Evolutionary conservation across 106 monocot genomes (phyloP).

Genomic region (Dioscorea alata): DNA sequence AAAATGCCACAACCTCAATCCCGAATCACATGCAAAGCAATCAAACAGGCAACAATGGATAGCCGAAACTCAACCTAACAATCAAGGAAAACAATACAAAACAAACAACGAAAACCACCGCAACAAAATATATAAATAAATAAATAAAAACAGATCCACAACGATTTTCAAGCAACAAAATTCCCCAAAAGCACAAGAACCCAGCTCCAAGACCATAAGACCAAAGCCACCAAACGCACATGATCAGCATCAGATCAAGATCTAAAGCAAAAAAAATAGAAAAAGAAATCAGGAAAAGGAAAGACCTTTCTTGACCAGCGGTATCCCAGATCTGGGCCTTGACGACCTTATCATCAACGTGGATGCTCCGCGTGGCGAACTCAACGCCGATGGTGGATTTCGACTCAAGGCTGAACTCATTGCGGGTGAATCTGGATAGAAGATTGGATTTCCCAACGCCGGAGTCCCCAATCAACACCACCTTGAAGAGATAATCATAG

Average conservation of each 20-base stretch:
- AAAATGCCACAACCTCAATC: too few relatives aligned
- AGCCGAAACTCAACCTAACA: too few relatives aligned
- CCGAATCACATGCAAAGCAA: too few relatives aligned
- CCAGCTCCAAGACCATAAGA: too few relatives aligned
- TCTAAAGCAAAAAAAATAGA: background rate
- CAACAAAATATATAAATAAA: too few relatives aligned
- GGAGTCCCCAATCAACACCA: conserved; percentile 73
- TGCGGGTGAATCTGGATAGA: conserved; percentile 49
- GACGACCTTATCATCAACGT: conserved; percentile 71
- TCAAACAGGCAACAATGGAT: too few relatives aligned
- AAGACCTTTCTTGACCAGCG: conserved; percentile 78
- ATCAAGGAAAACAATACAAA: too few relatives aligned
- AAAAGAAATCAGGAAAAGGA: background rate
- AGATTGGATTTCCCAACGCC: conserved; percentile 50
- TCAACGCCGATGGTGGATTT: conserved; percentile 87
- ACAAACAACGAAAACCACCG: too few relatives aligned
- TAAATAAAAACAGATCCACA: too few relatives aligned
- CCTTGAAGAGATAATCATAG: conserved; percentile 73
- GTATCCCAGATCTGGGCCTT: conserved; percentile 97
- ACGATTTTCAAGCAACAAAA: too few relatives aligned
- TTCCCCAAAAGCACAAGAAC: too few relatives aligned
- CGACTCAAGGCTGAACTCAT: conserved; percentile 89
- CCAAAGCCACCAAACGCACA: too few relatives aligned
- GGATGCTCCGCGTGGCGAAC: conserved; percentile 60
- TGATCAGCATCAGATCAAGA: background rate